Base-by-base conservation (phyloP, 129 eudicot genomes). In the Flaveria robusta region DNA sequence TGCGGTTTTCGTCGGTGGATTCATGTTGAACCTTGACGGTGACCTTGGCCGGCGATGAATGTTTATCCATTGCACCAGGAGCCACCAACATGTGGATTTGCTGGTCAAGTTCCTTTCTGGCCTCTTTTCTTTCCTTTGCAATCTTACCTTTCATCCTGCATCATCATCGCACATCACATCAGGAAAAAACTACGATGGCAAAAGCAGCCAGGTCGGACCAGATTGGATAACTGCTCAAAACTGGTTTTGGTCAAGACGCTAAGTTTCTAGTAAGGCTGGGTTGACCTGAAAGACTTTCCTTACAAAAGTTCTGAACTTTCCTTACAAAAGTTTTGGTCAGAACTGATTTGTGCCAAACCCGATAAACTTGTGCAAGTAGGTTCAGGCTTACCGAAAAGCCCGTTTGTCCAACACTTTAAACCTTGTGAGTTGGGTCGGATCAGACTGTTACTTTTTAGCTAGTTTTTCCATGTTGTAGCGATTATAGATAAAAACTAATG, bases 11-110 rank as follows among this genome's bases (percentile, higher is more conserved):
- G 50, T 79, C 79, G 27, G 26, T 11, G 3, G 91, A 19, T 29
- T 86, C 79, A 34, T 77, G 70, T 50, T 75, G 89, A 47, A 82
- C 90, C 69, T 76, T 77, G 87, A 88, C 88, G 75, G 85, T 88
- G 85, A 72, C 76, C 70, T 84, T 83, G 4, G 92, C 87, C 56
- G 65, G 83, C 4, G 90, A 79, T 68, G 89, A 66, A 7, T 88
- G 90, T 72, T 79, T 41, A 47, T 45, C 70, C 78, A 39, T 39
- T 12, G 81, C 87, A 62, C 46, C 72, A 9, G 91, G 97, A 60
- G 97, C 91, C 56, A 73, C 73, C 82, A 92, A 47, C 86, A 92
- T 50, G 77, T 68, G 63, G 65, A 92, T 83, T 78, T 87, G 79
- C 77, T 89, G 88, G 10, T 89, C 82, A 66, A 84, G 83, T 84